Percentiles rank a stretch among this genome's conserved stretches.
Evolutionary conservation across 805 yeast species (phyloP).

Genomic region (Starmerella potacharoeniae): DNA sequence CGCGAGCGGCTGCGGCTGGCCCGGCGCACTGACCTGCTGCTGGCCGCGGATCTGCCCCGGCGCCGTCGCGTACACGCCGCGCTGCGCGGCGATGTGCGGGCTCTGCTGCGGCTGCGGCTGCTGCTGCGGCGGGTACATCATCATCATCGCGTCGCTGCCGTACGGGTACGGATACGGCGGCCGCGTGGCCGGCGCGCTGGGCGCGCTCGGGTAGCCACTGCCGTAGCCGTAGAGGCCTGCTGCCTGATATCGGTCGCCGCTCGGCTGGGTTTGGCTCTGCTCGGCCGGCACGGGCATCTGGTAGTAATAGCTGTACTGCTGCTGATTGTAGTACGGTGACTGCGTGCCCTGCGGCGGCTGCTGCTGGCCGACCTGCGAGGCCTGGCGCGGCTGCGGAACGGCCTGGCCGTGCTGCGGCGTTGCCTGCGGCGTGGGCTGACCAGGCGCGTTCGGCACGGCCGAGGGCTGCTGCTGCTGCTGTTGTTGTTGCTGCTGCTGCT

Average conservation of each 20-base stretch:
- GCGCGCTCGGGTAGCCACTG: constrained; percentile 13
- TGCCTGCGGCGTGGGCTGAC: constrained; percentile 1
- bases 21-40: constrained; percentile 8
- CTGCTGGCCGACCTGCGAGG: constrained; percentile 28
- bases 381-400: constrained; percentile 30
- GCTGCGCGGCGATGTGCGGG: constrained; percentile 11
- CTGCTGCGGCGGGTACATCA: constrained; percentile 16
- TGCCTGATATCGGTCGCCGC: constrained; percentile 13
- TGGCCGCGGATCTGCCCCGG: constrained; percentile 11
- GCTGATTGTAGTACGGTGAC: constrained; percentile 19
- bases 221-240: constrained; percentile 13
- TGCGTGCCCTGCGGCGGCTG: constrained; percentile 8
- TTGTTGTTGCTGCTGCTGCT: constrained; percentile 11
- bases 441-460: background rate
- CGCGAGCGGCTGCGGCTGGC: constrained; percentile 10
- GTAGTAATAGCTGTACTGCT: constrained; percentile 17
- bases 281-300: constrained; percentile 15
- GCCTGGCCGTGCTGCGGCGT: constrained; percentile 14
- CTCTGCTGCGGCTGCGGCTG: constrained; percentile 9
- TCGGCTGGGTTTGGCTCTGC: constrained; percentile 8
- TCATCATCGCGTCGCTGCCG: constrained; percentile 11
- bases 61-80: constrained; percentile 5
- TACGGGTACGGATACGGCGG: constrained; percentile 12
- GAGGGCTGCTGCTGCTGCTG: constrained; percentile 16
- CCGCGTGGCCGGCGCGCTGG: constrained; percentile 7